Conservation (phyloP, 1,284 basidiomycete genomes). For the Anthracocystis walkeri region DNA sequence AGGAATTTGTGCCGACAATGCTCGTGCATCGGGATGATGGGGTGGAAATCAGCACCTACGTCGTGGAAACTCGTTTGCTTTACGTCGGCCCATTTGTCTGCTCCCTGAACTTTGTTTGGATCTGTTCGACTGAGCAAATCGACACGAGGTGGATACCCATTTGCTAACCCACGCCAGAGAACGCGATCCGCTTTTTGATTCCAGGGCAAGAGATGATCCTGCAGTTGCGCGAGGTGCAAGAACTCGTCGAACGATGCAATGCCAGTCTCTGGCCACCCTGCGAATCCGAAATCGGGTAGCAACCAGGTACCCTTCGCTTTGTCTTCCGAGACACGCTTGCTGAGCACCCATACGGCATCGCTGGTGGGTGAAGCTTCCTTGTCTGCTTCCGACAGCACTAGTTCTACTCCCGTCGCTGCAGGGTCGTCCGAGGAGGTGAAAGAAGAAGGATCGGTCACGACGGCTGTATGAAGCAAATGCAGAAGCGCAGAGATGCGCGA, state of each 20-base stretch:
- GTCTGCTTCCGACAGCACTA: slow-evolving; percentile 51
- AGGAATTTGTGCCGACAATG: slow-evolving; percentile 57
- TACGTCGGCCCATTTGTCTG: slow-evolving; percentile 52
- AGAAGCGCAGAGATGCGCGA: slow-evolving; percentile 47
- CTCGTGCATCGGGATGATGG: slow-evolving; percentile 49
- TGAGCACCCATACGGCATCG: slow-evolving; percentile 42
- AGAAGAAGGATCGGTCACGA: slow-evolving; percentile 29
- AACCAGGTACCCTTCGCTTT: slow-evolving; percentile 37
- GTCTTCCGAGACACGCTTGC: slow-evolving; percentile 32
- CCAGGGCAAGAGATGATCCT: slow-evolving; percentile 46
- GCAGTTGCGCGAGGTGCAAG: slow-evolving; percentile 22
- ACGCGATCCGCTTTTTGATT: slow-evolving; percentile 28
- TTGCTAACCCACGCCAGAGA: slow-evolving; percentile 52
- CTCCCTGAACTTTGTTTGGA: slow-evolving; percentile 12
- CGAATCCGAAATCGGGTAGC: slow-evolving; percentile 59
- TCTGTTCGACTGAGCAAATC: slow-evolving; percentile 44
- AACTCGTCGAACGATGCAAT: slow-evolving; percentile 54
- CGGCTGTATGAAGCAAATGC: slow-evolving; percentile 41
- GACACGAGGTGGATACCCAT: slow-evolving; percentile 38
- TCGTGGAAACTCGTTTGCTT: slow-evolving; percentile 56
- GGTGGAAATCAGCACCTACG: slow-evolving; percentile 28
- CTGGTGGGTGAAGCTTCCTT: slow-evolving; percentile 37
- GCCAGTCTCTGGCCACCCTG: slow-evolving; percentile 57
- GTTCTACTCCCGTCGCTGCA: slow-evolving; percentile 25
- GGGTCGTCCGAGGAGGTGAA: neutral